These are phyloP conservation scores for Nitzschia inconspicua DNA, from an alignment of 108 stramenopile genomes.

Conservation along the genomic window DNA sequence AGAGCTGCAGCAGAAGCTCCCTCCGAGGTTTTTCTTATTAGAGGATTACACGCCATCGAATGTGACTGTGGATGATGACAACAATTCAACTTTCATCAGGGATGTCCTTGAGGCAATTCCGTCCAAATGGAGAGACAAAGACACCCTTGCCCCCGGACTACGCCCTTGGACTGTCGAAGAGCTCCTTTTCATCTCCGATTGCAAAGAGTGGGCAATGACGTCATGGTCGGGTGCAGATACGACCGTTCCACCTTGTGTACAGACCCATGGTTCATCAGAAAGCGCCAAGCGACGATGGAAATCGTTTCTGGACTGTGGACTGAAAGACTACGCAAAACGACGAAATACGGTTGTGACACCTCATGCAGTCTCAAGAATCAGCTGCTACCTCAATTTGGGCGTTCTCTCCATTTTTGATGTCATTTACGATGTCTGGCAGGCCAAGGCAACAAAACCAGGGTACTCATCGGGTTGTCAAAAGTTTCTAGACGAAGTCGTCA, in stretches of 20 bases:
- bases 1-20: conserved; percentile 21
- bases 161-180: conserved; percentile 41
- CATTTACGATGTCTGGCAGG: conserved; percentile 39
- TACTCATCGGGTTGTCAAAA: conserved; percentile 37
- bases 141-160: conserved; percentile 5
- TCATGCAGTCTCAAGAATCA: conserved; percentile 61
- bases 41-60: not conserved
- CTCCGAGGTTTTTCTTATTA: conserved; percentile 13
- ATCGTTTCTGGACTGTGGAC: conserved; percentile 34
- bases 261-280: conserved; percentile 52
- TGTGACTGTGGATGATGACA: not conserved
- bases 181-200: conserved; percentile 1
- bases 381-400: conserved; percentile 66
- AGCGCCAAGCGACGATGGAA: conserved; percentile 52
- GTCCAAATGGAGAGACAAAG: conserved; percentile 13
- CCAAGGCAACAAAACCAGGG: conserved; percentile 1
- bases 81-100: not conserved
- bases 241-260: conserved; percentile 46
- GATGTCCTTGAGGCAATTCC: conserved; percentile 7
- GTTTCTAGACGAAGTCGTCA: conserved; percentile 66
- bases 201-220: conserved; percentile 33
- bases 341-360: conserved; percentile 43
- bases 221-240: conserved; percentile 50
- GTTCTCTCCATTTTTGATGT: conserved; percentile 56
- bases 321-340: conserved; percentile 44